These are phyloP conservation scores for Zopfia rhizophila DNA, from an alignment of 2,329 filamentous ascomycete species.

Conservation along the genomic window DNA sequence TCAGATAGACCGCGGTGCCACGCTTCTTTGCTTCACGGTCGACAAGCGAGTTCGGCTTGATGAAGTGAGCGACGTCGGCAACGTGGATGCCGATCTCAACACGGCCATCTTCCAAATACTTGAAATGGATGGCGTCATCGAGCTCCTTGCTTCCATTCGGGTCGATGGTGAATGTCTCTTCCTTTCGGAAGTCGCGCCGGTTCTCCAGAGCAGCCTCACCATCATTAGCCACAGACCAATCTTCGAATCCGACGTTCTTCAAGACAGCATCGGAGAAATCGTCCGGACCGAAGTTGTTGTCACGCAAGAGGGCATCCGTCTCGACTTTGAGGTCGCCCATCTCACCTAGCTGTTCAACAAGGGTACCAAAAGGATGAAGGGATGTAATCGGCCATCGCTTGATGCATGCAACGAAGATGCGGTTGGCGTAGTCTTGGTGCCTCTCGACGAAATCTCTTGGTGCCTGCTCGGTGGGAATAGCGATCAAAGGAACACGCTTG, in stretches of 20 bases:
- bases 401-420: conserved; percentile 98
- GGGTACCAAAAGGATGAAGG: conserved; percentile 96
- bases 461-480: conserved; percentile 97
- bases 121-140: conserved; percentile 93
- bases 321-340: conserved; percentile 99
- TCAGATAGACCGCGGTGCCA: conserved; percentile 92
- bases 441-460: conserved; percentile 98
- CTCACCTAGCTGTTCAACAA: conserved; percentile 94
- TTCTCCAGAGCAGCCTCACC: conserved; percentile 76
- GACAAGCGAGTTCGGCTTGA: conserved; percentile 94
- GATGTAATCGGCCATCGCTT: conserved; percentile 99
- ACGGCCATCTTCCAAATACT: conserved; percentile 81
- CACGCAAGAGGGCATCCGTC: conserved; percentile 93
- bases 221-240: conserved; percentile 89
- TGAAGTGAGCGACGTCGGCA: conserved; percentile 93
- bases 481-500: conserved; percentile 97
- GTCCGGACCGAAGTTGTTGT: conserved; percentile 98
- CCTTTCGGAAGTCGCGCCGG: conserved; percentile 89
- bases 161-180: conserved; percentile 92
- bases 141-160: conserved; percentile 88
- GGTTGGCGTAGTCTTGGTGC: conserved; percentile 96
- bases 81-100: conserved; percentile 96
- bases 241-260: conserved; percentile 89
- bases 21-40: conserved; percentile 98
- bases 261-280: conserved; percentile 97